phyloP scores from a whole-genome alignment of 1,284 basidiomycete genomes.

The Phaffia rhodozyma region DNA sequence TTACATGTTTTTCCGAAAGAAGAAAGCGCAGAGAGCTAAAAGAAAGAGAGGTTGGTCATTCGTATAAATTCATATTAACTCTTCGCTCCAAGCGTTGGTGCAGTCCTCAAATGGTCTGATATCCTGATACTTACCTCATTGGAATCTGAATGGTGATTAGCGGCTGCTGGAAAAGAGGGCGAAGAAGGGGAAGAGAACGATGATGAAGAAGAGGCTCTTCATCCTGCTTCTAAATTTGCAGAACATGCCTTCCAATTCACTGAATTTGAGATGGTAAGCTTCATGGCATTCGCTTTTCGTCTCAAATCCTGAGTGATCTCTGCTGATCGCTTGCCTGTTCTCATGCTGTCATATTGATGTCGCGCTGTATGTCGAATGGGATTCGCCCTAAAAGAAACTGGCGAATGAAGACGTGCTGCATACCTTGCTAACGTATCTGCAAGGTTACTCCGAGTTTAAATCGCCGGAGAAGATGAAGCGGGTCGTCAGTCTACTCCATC shows the following conservation, averaged over 20 bases:
- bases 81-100: not conserved
- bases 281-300: not conserved
- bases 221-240: constrained; percentile 49
- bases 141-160: no score
- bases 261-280: constrained; percentile 65
- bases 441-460: constrained; percentile 66
- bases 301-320: not conserved
- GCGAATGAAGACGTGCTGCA: constrained; percentile 68
- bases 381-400: constrained; percentile 49
- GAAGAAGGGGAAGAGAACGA: constrained; percentile 28
- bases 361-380: no score
- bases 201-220: constrained; percentile 40
- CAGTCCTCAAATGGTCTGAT: not conserved
- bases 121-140: no score
- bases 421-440: constrained; percentile 67
- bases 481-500: constrained; percentile 70
- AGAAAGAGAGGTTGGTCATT: constrained; percentile 29
- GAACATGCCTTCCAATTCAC: constrained; percentile 85
- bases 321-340: not conserved
- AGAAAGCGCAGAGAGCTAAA: constrained; percentile 46
- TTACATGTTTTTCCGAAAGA: constrained; percentile 63
- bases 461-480: constrained; percentile 71
- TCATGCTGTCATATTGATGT: not conserved
- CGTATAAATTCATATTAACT: constrained; percentile 18
- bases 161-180: not conserved